A percentile compares a stretch with the other conserved stretches of the same genome.
These are phyloP conservation scores for Calonectria pseudoreteaudii DNA, from an alignment of 2,329 filamentous ascomycete species.

Conservation along the genomic window DNA sequence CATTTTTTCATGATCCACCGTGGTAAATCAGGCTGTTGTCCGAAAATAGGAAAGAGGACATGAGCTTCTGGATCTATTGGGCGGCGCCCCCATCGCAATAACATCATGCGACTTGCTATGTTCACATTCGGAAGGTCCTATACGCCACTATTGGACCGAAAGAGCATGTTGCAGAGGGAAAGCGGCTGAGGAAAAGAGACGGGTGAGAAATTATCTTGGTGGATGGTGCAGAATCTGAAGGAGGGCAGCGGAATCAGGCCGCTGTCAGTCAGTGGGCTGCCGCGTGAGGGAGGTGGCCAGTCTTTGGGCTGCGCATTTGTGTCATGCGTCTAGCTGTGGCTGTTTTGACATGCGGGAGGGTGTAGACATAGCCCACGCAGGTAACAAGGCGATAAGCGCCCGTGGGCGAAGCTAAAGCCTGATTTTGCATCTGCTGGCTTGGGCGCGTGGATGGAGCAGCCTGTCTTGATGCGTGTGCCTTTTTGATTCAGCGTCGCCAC, in stretches of 20 bases:
- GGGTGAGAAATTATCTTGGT: background rate
- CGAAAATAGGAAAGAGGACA: background rate
- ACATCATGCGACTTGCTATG: background rate
- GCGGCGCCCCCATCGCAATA: background rate
- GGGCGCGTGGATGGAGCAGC: background rate
- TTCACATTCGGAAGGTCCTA: background rate
- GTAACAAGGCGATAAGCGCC: background rate
- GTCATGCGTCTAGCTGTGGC: background rate
- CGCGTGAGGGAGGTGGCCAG: background rate
- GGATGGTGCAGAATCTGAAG: background rate
- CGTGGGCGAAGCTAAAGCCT: background rate
- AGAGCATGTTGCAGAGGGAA: background rate
- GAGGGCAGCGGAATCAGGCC: background rate
- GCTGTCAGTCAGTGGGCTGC: background rate
- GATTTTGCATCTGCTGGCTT: background rate
- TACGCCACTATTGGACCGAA: background rate
- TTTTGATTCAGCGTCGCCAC: background rate
- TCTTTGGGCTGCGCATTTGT: background rate
- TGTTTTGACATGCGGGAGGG: background rate
- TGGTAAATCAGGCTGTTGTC: background rate
- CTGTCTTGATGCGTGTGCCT: background rate
- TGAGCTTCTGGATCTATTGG: background rate
- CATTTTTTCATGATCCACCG: background rate
- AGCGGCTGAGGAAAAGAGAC: background rate
- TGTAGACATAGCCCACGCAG: background rate